A percentile compares a stretch with the other conserved stretches of the same genome.
phyloP scores from a whole-genome alignment of 2,329 filamentous ascomycete genomes.

The Parastagonospora avenae region DNA sequence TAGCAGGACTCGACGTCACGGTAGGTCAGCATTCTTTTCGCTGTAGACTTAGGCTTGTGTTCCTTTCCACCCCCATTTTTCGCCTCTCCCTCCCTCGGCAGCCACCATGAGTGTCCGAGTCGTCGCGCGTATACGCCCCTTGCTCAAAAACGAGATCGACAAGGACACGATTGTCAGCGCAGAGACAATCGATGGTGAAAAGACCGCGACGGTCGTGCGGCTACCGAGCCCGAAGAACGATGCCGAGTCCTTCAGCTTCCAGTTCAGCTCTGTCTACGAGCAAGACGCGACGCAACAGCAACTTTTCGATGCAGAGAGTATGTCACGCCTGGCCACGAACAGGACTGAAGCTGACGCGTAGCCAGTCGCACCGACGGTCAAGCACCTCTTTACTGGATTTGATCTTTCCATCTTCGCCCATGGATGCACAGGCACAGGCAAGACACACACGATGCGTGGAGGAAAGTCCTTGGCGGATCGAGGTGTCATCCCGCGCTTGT shows the following conservation, averaged over 20 bases:
- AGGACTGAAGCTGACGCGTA: constrained; percentile 21
- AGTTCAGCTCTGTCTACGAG: constrained; percentile 93
- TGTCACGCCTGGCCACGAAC: constrained; percentile 7
- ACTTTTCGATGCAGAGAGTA: constrained; percentile 88
- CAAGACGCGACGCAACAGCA: constrained; percentile 79
- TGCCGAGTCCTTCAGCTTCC: constrained; percentile 87
- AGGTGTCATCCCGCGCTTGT: constrained; percentile 82
- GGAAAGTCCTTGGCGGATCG: constrained; percentile 84
- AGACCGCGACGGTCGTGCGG: constrained; percentile 69
- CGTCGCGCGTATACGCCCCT: constrained; percentile 86
- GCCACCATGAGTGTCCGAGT: constrained; percentile 71
- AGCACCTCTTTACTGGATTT: constrained; percentile 87
- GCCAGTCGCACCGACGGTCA: constrained; percentile 83
- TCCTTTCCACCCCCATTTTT: constrained; percentile 15
- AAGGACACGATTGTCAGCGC: constrained; percentile 83
- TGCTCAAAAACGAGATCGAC: constrained; percentile 83
- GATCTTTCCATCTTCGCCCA: constrained; percentile 81
- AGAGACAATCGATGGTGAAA: constrained; percentile 50
- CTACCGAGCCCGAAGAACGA: constrained; percentile 96
- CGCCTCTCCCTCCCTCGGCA: constrained; percentile 11
- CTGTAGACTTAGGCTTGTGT: constrained; percentile 30
- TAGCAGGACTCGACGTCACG: constrained; percentile 36
- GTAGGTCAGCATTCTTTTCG: constrained; percentile 40
- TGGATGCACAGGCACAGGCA: constrained; percentile 89
- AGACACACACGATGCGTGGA: constrained; percentile 95